Conservation (phyloP, 495 filamentous ascomycete genomes). For the Aspergillus sclerotiicarbonarius region DNA sequence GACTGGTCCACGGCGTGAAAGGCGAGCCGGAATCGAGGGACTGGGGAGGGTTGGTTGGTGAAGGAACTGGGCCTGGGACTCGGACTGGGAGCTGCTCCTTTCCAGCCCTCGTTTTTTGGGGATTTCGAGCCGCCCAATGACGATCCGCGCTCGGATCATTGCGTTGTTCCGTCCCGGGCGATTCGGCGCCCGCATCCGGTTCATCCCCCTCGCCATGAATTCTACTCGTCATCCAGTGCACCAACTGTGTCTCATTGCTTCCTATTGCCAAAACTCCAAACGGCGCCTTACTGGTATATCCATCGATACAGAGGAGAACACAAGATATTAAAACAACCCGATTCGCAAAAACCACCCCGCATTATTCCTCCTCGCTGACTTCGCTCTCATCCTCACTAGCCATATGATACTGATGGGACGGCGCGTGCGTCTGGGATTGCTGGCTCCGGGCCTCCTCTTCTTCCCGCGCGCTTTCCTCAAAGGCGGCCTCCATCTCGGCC, state of each 20-base stretch:
- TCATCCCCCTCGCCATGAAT: no score
- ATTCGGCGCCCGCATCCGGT: not conserved
- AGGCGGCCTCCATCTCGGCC: conserved; percentile 50
- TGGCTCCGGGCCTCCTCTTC: conserved; percentile 38
- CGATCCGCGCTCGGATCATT: conserved; percentile 16
- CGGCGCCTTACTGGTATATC: conserved; percentile 6
- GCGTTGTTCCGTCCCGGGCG: conserved; percentile 26
- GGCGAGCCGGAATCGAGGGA: not conserved
- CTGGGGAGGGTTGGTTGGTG: not conserved
- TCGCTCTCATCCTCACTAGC: conserved; percentile 50
- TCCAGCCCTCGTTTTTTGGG: conserved; percentile 4
- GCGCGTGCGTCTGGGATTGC: conserved; percentile 27
- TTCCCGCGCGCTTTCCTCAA: conserved; percentile 42
- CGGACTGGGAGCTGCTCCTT: not conserved
- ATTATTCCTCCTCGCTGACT: conserved; percentile 50
- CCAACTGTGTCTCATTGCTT: not conserved
- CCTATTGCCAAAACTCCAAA: conserved; percentile 9
- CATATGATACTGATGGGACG: conserved; percentile 32
- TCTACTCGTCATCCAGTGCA: not conserved
- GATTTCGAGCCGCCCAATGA: not conserved
- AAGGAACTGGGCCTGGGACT: not conserved
- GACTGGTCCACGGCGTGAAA: not conserved
- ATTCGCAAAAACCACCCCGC: conserved; percentile 14
- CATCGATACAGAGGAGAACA: not conserved
- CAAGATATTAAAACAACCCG: not conserved